A percentile compares a stretch with the other conserved stretches of the same genome.
phyloP scores from a whole-genome alignment of 352 stramenopile genomes.

The Phytophthora aleatoria region DNA sequence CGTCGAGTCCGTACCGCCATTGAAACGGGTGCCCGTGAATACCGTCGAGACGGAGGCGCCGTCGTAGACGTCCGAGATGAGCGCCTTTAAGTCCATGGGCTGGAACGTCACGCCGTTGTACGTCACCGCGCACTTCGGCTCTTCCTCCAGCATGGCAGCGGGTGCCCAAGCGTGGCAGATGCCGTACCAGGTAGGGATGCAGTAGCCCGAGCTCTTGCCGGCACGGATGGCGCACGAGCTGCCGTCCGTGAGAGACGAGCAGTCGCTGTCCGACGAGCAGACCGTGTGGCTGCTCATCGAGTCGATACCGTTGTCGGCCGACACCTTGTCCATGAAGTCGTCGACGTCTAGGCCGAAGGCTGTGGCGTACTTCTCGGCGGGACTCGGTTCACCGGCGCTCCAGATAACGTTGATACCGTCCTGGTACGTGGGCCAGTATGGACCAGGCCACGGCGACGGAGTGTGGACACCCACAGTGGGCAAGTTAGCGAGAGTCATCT shows the following conservation, averaged over 20 bases:
- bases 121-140: constrained; percentile 39
- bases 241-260: constrained; percentile 33
- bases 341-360: constrained; percentile 47
- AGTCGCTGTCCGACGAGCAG: constrained; percentile 39
- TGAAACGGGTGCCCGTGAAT: constrained; percentile 46
- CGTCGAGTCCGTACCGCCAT: constrained; percentile 28
- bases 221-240: constrained; percentile 37
- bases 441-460: constrained; percentile 46
- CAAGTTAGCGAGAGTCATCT: constrained; percentile 28
- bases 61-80: constrained; percentile 52
- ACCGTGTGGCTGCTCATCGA: constrained; percentile 27
- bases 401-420: constrained; percentile 66
- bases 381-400: constrained; percentile 15
- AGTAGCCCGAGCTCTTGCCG: constrained; percentile 41
- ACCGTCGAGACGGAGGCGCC: constrained; percentile 31
- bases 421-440: constrained; percentile 69
- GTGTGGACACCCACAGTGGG: constrained; percentile 18
- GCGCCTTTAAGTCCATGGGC: constrained; percentile 44
- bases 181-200: constrained; percentile 44
- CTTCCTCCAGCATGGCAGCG: constrained; percentile 36
- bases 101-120: constrained; percentile 49
- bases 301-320: constrained; percentile 40
- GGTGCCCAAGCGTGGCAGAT: constrained; percentile 52
- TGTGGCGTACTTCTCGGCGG: constrained; percentile 52
- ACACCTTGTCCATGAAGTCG: constrained; percentile 47